A percentile compares a stretch with the other conserved stretches of the same genome.
These are phyloP conservation scores for Adansonia madagascariensis DNA, from an alignment of 441 rosid species.

Conservation along the genomic window DNA sequence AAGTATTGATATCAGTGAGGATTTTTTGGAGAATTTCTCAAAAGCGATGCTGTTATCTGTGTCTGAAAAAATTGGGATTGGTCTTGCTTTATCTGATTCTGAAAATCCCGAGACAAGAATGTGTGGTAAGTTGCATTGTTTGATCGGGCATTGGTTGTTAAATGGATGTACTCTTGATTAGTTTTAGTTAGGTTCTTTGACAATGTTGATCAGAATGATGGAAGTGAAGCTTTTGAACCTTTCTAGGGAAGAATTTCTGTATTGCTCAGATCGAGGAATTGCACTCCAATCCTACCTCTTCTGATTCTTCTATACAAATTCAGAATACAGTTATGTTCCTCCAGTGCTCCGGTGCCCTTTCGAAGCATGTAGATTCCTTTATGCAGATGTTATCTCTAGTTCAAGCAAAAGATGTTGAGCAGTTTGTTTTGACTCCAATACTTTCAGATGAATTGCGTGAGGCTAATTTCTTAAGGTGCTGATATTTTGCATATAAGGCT, in stretches of 20 bases:
- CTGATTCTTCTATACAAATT: slow-evolving; percentile 67
- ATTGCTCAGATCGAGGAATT: slow-evolving; percentile 71
- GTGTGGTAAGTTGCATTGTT: slow-evolving; percentile 47
- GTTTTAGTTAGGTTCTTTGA: slow-evolving; percentile 2
- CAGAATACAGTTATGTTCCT: slow-evolving; percentile 80
- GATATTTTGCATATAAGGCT: background rate
- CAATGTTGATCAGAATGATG: slow-evolving; percentile 17
- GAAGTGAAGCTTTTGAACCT: slow-evolving; percentile 19
- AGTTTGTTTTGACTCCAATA: slow-evolving; percentile 67
- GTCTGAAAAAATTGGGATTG: slow-evolving; percentile 70
- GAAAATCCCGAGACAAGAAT: slow-evolving; percentile 58
- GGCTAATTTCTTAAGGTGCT: slow-evolving; percentile 65
- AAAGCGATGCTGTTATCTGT: slow-evolving; percentile 53
- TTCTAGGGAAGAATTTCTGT: slow-evolving; percentile 72
- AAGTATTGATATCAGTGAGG: slow-evolving; percentile 52
- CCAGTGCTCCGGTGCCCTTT: slow-evolving; percentile 64
- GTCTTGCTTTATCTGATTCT: slow-evolving; percentile 73
- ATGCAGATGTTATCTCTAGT: slow-evolving; percentile 70
- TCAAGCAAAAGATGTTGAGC: slow-evolving; percentile 59
- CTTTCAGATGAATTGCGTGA: slow-evolving; percentile 65
- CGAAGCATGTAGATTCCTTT: slow-evolving; percentile 72
- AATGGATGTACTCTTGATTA: background rate
- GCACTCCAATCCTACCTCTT: slow-evolving; percentile 51
- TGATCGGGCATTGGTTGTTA: slow-evolving; percentile 11
- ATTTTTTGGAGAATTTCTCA: slow-evolving; percentile 57